phyloP scores from a whole-genome alignment of 768 basidiomycete genomes.

The Chalciporus sphaerocephalus region DNA sequence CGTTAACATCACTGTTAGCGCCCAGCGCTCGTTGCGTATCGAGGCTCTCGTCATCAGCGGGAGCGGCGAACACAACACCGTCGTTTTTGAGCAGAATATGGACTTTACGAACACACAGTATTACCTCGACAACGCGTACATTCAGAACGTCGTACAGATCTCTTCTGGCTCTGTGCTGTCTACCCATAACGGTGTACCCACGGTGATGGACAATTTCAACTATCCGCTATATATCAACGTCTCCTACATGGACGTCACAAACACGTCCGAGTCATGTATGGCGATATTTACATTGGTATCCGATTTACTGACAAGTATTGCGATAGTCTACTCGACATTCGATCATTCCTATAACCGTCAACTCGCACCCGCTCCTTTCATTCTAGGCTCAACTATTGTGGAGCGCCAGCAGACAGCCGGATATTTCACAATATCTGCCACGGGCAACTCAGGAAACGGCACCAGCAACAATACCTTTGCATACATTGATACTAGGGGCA shows the following conservation, averaged over 20 bases:
- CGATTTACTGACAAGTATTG: background rate
- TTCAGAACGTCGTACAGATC: slow-evolving; percentile 50
- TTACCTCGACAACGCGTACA: slow-evolving; percentile 45
- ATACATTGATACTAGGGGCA: slow-evolving; percentile 54
- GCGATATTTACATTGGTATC: background rate
- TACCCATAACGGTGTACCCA: slow-evolving; percentile 43
- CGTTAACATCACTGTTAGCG: slow-evolving; percentile 59
- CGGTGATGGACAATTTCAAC: slow-evolving; percentile 46
- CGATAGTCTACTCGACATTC: slow-evolving; percentile 46
- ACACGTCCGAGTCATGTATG: slow-evolving; percentile 23
- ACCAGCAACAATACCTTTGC: slow-evolving; percentile 65
- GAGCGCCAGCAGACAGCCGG: slow-evolving; percentile 59
- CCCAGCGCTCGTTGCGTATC: slow-evolving; percentile 52
- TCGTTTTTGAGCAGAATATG: slow-evolving; percentile 59
- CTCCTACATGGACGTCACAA: slow-evolving; percentile 29
- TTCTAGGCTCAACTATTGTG: slow-evolving; percentile 51
- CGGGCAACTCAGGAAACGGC: slow-evolving; percentile 60
- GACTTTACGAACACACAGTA: slow-evolving; percentile 59
- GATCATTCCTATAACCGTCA: slow-evolving; percentile 68
- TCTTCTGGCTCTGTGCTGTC: slow-evolving; percentile 46
- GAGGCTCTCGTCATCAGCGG: slow-evolving; percentile 60
- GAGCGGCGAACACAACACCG: slow-evolving; percentile 51
- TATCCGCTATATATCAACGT: slow-evolving; percentile 50
- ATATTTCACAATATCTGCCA: slow-evolving; percentile 41
- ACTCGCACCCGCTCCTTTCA: slow-evolving; percentile 54